Percentiles rank a stretch among this genome's conserved stretches.
These are phyloP conservation scores for Auriculariales sp. DNA, from an alignment of 768 basidiomycete species.

Conservation along the genomic window DNA sequence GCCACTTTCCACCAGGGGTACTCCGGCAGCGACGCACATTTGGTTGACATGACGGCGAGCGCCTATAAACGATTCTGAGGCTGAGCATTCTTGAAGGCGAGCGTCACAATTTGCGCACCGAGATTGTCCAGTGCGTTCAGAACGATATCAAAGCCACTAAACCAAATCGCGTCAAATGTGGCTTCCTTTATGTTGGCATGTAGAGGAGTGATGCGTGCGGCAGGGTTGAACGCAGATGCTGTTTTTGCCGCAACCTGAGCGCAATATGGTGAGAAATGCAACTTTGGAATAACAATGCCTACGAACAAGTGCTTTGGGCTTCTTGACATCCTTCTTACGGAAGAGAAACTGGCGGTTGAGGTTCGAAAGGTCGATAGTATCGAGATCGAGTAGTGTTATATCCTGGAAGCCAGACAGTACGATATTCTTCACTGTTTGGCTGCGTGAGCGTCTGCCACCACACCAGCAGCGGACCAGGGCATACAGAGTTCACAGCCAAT, in stretches of 20 bases:
- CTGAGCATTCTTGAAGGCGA: not conserved
- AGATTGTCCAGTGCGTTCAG: constrained; percentile 94
- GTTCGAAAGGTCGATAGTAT: constrained; percentile 97
- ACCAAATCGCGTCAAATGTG: constrained; percentile 83
- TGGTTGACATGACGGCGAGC: constrained; percentile 92
- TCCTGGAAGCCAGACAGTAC: constrained; percentile 85
- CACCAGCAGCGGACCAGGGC: constrained; percentile 13
- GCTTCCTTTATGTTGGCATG: constrained; percentile 93
- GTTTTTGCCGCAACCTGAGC: constrained; percentile 68
- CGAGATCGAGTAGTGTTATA: constrained; percentile 87
- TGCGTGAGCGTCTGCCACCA: not conserved
- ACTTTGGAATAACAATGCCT: not conserved
- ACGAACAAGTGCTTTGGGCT: constrained; percentile 81
- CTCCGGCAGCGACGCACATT: constrained; percentile 87
- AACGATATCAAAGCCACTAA: constrained; percentile 78
- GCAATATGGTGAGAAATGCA: not conserved
- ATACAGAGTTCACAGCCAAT: constrained; percentile 92
- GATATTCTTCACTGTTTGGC: constrained; percentile 74
- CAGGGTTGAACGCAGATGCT: constrained; percentile 74
- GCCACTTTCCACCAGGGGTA: constrained; percentile 90
- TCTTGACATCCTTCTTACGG: constrained; percentile 91
- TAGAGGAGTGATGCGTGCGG: constrained; percentile 74
- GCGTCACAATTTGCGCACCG: constrained; percentile 33
- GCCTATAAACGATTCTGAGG: constrained; percentile 30
- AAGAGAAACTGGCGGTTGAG: constrained; percentile 95